Conservation (phyloP, 2,329 filamentous ascomycete genomes). For the Capronia americana region DNA sequence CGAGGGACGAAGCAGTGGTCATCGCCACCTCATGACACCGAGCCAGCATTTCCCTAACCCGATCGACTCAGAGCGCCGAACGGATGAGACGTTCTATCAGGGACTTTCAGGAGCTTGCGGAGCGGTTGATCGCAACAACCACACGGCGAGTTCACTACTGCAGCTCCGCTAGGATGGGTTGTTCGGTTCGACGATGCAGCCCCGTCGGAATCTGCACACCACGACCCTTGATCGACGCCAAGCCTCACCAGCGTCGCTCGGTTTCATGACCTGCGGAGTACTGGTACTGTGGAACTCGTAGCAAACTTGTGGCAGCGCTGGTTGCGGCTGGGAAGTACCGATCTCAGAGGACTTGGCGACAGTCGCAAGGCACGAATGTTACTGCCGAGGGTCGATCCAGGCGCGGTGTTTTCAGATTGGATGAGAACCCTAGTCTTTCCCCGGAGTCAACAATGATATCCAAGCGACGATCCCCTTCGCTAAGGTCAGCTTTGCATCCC, state of each 20-base stretch:
- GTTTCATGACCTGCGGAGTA: not conserved
- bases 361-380: not conserved
- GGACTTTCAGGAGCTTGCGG: not conserved
- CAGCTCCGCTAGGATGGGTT: no score
- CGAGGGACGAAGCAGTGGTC: not conserved
- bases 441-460: not conserved
- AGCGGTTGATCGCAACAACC: not conserved
- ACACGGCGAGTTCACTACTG: not conserved
- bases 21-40: not conserved
- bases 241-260: not conserved
- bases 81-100: not conserved
- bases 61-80: not conserved
- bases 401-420: not conserved
- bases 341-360: not conserved
- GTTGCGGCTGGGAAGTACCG: not conserved
- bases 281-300: no score
- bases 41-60: not conserved
- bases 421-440: not conserved
- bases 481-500: not conserved
- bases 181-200: no score
- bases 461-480: not conserved
- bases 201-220: not conserved
- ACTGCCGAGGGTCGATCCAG: slow-evolving; percentile 1
- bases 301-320: not conserved
- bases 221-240: not conserved